Percentiles rank a stretch among this genome's conserved stretches.
Conservation (phyloP, 2,329 filamentous ascomycete species). For the Curvularia sp. region DNA sequence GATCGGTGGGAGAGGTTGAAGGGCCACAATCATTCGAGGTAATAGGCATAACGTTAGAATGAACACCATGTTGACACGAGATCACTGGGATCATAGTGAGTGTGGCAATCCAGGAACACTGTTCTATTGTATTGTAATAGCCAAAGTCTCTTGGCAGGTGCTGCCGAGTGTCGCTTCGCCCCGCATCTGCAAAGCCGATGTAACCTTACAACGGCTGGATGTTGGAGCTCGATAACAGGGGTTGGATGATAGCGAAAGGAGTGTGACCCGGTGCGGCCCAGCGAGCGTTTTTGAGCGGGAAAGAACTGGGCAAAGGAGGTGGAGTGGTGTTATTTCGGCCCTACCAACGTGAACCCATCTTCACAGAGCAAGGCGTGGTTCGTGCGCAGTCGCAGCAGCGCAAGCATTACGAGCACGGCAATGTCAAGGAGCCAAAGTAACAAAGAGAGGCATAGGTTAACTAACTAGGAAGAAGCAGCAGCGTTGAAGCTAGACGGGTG, state of each 20-base stretch:
- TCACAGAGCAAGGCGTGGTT: not conserved
- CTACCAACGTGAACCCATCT: not conserved
- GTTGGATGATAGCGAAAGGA: not conserved
- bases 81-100: not conserved
- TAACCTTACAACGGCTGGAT: conserved; percentile 10
- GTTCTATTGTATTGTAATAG: conserved; percentile 1
- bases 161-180: conserved; percentile 9
- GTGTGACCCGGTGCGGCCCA: not conserved
- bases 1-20: conserved; percentile 53
- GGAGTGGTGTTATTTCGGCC: not conserved
- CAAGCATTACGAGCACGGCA: not conserved
- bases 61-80: conserved; percentile 3
- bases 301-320: not conserved
- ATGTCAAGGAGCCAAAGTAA: not conserved
- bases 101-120: not conserved
- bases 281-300: not conserved
- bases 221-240: conserved; percentile 3
- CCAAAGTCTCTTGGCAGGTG: conserved; percentile 12
- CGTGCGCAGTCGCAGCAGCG: not conserved
- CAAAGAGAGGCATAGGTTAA: no score
- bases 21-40: conserved; percentile 22
- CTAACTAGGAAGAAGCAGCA: not conserved
- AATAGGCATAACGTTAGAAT: not conserved
- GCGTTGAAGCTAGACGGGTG: conserved; percentile 2
- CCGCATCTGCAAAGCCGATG: conserved; percentile 19